These are phyloP conservation scores for Pseudodiploospora longispora DNA, from an alignment of 2,329 filamentous ascomycete genomes.

Conservation along the genomic window DNA sequence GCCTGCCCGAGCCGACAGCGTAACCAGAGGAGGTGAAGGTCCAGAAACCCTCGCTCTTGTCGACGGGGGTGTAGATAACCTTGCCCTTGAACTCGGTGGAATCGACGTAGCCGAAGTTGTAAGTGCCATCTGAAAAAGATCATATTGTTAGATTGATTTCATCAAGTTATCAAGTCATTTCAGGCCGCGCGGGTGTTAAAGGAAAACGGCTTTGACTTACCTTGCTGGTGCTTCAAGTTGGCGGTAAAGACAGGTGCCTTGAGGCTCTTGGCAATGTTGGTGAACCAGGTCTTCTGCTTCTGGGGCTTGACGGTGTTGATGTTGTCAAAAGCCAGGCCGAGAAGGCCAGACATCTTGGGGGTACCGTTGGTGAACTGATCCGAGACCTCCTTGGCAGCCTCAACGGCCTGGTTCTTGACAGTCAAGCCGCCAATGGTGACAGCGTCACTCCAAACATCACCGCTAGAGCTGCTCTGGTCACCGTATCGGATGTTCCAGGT, in stretches of 20 bases:
- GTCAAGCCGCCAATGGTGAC: constrained; percentile 34
- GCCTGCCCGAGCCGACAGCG: constrained; percentile 9
- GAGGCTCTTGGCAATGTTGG: constrained; percentile 19
- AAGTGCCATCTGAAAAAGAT: constrained; percentile 42
- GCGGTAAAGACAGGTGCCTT: constrained; percentile 53
- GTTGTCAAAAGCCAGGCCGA: constrained; percentile 35
- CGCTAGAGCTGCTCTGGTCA: constrained; percentile 33
- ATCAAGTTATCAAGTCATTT: not conserved
- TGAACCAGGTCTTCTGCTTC: constrained; percentile 36
- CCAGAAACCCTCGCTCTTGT: constrained; percentile 60
- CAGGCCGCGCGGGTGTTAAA: not conserved
- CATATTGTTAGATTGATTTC: not conserved
- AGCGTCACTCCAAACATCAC: constrained; percentile 34
- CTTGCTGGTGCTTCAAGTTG: constrained; percentile 46
- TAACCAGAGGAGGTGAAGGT: constrained; percentile 16
- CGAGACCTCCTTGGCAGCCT: constrained; percentile 34
- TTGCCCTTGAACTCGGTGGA: constrained; percentile 51
- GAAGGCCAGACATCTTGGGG: constrained; percentile 34
- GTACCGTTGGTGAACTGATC: constrained; percentile 28
- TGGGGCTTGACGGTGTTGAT: constrained; percentile 34
- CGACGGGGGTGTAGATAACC: constrained; percentile 54
- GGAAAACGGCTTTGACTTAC: constrained; percentile 8
- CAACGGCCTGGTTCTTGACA: constrained; percentile 34
- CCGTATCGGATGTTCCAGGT: constrained; percentile 37
- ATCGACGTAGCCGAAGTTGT: constrained; percentile 69